Conservation (phyloP, 1,139 yeast species). For the Pichia terricola region DNA sequence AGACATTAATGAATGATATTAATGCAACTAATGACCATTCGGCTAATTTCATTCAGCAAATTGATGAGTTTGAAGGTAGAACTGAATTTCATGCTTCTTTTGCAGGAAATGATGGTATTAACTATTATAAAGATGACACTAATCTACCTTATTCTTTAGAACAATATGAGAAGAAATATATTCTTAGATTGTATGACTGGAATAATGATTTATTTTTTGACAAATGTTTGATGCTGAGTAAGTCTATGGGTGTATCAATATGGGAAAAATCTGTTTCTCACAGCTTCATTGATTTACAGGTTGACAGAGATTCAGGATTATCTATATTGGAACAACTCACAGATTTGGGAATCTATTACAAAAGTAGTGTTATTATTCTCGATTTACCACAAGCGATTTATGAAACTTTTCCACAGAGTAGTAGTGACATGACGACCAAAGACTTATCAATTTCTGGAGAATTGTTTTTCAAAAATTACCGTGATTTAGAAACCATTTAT, state of each 20-base stretch:
- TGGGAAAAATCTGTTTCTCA: constrained; percentile 30
- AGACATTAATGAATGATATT: too few relatives aligned
- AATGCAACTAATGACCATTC: too few relatives aligned
- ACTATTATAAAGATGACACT: constrained; percentile 4
- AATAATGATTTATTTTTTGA: too few relatives aligned
- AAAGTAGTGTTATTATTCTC: constrained; percentile 34
- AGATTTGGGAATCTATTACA: constrained; percentile 14
- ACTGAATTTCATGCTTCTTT: not conserved
- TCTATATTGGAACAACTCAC: constrained; percentile 2
- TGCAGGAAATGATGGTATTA: constrained; percentile 1
- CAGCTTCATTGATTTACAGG: constrained; percentile 32
- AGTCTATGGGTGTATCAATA: constrained; percentile 15
- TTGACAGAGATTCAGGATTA: constrained; percentile 21
- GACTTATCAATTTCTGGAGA: constrained; percentile 8
- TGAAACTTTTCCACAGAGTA: constrained; percentile 41
- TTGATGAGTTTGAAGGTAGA: not conserved
- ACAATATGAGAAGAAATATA: constrained; percentile 40
- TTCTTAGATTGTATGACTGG: constrained; percentile 36
- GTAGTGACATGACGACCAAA: not conserved
- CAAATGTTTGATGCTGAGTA: too few relatives aligned
- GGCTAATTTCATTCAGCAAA: not conserved
- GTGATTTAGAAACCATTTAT: constrained; percentile 59
- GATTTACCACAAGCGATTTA: constrained; percentile 48
- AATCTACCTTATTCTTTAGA: constrained; percentile 2
- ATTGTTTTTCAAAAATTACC: constrained; percentile 57